phyloP scores from a whole-genome alignment of 352 stramenopile genomes.

The Phytophthora constricta region DNA sequence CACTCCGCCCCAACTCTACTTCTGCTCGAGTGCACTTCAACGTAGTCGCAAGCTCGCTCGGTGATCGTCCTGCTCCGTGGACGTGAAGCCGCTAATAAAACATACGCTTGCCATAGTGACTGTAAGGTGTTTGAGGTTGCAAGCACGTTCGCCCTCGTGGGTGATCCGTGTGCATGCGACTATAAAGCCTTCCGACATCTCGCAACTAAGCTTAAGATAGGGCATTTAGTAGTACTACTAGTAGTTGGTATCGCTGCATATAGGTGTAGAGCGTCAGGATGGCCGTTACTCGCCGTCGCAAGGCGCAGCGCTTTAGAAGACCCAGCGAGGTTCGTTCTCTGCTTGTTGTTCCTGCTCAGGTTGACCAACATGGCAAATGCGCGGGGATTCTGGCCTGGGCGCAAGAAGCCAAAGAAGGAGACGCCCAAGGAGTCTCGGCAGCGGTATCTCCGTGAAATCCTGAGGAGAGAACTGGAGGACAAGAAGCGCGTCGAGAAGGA shows the following conservation, averaged over 20 bases:
- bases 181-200: conserved; percentile 75
- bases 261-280: too few species aligned
- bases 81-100: conserved; percentile 60
- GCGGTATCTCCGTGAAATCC: conserved; percentile 47
- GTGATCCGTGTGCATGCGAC: conserved; percentile 63
- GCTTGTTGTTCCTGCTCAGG: too few species aligned
- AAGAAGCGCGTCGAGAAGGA: conserved; percentile 47
- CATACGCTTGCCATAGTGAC: conserved; percentile 55
- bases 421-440: conserved; percentile 46
- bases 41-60: conserved; percentile 74
- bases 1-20: too few species aligned
- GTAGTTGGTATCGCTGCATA: too few species aligned
- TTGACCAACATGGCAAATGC: too few species aligned
- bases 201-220: background rate
- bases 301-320: too few species aligned
- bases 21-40: conserved; percentile 15
- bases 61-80: conserved; percentile 47
- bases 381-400: conserved; percentile 11
- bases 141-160: conserved; percentile 35
- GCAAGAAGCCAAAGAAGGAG: conserved; percentile 43
- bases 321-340: too few species aligned
- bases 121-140: conserved; percentile 84
- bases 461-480: conserved; percentile 46
- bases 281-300: too few species aligned
- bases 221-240: too few species aligned